Base-by-base conservation (phyloP, 225 moss, liverwort and hornwort genomes). In the Anthoceros angustus region DNA sequence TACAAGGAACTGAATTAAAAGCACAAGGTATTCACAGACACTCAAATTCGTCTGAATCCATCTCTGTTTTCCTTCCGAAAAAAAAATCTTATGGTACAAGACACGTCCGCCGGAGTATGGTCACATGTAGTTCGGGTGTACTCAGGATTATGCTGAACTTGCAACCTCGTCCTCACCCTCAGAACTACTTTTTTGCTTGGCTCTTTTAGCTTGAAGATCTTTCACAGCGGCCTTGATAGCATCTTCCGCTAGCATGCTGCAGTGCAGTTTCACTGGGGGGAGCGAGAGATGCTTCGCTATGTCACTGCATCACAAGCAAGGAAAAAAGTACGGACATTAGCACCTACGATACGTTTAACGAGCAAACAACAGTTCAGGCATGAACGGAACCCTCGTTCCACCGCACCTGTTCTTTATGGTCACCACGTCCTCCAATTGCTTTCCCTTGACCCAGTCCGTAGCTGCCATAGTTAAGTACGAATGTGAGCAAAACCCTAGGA, bases 241-340 rank as follows among this genome's bases (percentile, higher is more conserved):
- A 55, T 55, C 55, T n/a, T 55, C 55, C 5, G 55, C 55, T 18
- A 55, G 55, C 55, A 55, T 55, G 55, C 55, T 55, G 55, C 55
- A 55, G 23, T 55, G 55, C n/a, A 55, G 14, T 23, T 55, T 55
- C 55, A 55, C 55, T 55, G 55, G 55, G 14, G 55, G 55, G 1
- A 55, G 55, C 55, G 55, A 55, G 7, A 55, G 55, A n/a, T 55
- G 55, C n/a, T 55, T 55, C 55, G 55, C 55, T 55, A 55, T 55
- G 55, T 55, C 55, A 55, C 55, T 55, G 55, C 55, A 55, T 55
- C 55, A 55, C 0, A 15, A 55, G 0, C 16, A 46, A 48, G 5
- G 2, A 48, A 48, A 12, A 48, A 18, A 7, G 43, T 12, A 43
- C 9, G 16, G 45, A 11, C 2, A 46, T 46, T 2, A 16, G 45